Evolutionary conservation across 352 stramenopile genomes (phyloP), one percentile per base, ranked within the genome.

Genomic region (Phytophthora capsici): DNA sequence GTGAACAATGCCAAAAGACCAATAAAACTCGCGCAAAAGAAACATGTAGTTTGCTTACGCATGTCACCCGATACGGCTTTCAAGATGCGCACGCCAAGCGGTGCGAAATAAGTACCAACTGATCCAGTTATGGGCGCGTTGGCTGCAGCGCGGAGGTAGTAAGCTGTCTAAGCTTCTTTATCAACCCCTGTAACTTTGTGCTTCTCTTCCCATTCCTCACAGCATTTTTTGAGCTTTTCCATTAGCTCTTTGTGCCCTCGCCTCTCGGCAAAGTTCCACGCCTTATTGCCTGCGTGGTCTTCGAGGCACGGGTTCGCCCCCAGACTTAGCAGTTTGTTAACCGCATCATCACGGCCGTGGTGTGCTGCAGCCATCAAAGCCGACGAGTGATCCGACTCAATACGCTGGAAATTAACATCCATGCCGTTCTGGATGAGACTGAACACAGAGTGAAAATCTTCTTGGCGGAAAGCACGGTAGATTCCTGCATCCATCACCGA

Each of bases 341-440:
- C 71, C 20, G 83, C 86, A 40, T 94, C 86, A 36, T 94, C 86
- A 1, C 86, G 83, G n/a, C 86, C 86, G 61, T 94, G 83, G 60
- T 92, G 83, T 17, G 86, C 86, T 19, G 83, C 86, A 1, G 86
- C 86, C 86, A 94, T 94, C 36, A 94, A 71, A 40, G 81, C 86
- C 1, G 83, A 81, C 57, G 83, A 92, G 60, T 65, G 61, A 57
- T 94, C 86, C 30, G 82, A 91, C 73, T 94, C 86, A 47, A 90
- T 66, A 45, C 86, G 80, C 73, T 92, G 83, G 53, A 94, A 94
- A 65, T 94, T 92, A n/a, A 94, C 80, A 57, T 94, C 82, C 83
- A 90, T 91, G 61, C 84, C 86, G 50, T 94, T 94, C 41, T 83
- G 66, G 45, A 92, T 73, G n/a, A 94, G 63, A 64, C 80, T 90